Base-by-base conservation (phyloP, 805 yeast genomes). In the Zygoascus bituminiphila region DNA sequence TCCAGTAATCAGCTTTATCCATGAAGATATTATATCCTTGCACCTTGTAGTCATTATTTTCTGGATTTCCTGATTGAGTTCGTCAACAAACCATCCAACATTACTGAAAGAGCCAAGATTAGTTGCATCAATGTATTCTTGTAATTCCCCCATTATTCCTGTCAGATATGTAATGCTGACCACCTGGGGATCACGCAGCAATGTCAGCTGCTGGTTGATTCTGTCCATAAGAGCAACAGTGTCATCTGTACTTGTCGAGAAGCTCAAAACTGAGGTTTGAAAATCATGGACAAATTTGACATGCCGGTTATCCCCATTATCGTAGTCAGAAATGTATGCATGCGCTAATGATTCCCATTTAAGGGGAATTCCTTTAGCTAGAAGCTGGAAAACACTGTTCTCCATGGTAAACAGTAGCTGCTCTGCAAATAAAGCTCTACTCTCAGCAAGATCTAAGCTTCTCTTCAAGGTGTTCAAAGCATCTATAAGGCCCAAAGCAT, bases 401-500 rank as follows among this genome's bases (percentile, higher is more conserved):
- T 56, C 51, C 20, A 26, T 38, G 1, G 58, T 59, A 24, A 23
- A 39, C 14, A 57, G 49, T 12, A 58, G 45, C 19, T 72, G 59
- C 1, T 68, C 70, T 14, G 72, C 65, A 15, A 12, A 23, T 8
- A 9, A 8, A 15, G 72, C 75, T 4, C 67, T 66, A 0, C 77
- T 67, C 5, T 63, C 57, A 0, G 62, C 69, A n/a, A 71, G 56
- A 0, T 58, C 55, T 14, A 69, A 50, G 0, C 70, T 51, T 1
- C 61, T 53, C 44, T 67, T 60, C 45, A 81, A 66, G 1, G 72
- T 63, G 6, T 61, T 59, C 2, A 82, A 45, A 6, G 78, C 72
- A 49, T 84, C 89, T 4, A 64, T 60, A 6, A 87, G 51, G 8
- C 73, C 67, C 3, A 73, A 64, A 0, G 84, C 82, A 52, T 73